Conservation (phyloP, 306 rosid species). For the Cucumis sativus region Cucumber_9930_V3 NC_026656.2:21972501-21973000, state of each 20-base stretch:
- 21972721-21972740: neutral
- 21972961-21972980: neutral
- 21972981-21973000: neutral
- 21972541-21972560: neutral
- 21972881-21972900: conserved; percentile 79
- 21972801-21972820: neutral
- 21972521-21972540: neutral
- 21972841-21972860: conserved; percentile 35
- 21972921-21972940: neutral
- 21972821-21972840: neutral
- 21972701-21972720: neutral
- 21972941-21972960: neutral
- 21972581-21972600: neutral
- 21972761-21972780: neutral
- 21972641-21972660: neutral
- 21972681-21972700: neutral
- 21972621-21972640: neutral
- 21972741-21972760: neutral
- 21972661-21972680: neutral
- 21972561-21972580: neutral
- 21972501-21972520: neutral
- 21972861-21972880: conserved; percentile 46
- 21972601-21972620: neutral
- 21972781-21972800: neutral
- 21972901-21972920: neutral